Evolutionary conservation across 176 grass and related monocot species (phyloP).

Genomic region (Raddia distichophylla): DNA sequence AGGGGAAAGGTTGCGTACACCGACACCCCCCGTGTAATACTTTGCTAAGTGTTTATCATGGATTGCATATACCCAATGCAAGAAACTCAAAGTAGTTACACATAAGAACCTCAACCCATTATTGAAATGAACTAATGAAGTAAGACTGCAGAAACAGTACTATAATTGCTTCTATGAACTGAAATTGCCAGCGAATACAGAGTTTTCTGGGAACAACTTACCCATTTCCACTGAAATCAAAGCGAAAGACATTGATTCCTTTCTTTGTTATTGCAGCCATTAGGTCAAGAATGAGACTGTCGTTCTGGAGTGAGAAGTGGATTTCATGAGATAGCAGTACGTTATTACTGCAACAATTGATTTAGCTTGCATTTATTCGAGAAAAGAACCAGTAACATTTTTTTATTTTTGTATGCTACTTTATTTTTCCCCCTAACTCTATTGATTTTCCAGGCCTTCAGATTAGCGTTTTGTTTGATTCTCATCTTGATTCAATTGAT

Average conservation of each 20-base stretch:
- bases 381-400: not conserved
- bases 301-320: constrained; percentile 35
- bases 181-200: not conserved
- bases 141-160: not conserved
- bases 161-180: not conserved
- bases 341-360: not conserved
- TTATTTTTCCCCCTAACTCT: too few relatives aligned
- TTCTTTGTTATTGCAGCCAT: constrained; percentile 47
- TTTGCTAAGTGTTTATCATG: not conserved
- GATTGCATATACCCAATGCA: not conserved
- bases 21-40: too few relatives aligned
- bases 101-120: not conserved
- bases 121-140: not conserved
- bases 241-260: constrained; percentile 52
- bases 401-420: too few relatives aligned
- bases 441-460: too few relatives aligned
- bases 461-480: too few relatives aligned
- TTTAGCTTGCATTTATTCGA: not conserved
- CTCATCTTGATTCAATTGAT: too few relatives aligned
- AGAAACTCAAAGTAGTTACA: not conserved
- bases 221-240: constrained; percentile 81
- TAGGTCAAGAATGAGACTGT: constrained; percentile 58
- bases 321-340: not conserved
- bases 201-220: constrained; percentile 27
- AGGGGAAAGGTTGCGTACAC: too few relatives aligned